Evolutionary conservation across 2,329 filamentous ascomycete genomes (phyloP).

Genomic region (Phaeophleospora eucalypticola): DNA sequence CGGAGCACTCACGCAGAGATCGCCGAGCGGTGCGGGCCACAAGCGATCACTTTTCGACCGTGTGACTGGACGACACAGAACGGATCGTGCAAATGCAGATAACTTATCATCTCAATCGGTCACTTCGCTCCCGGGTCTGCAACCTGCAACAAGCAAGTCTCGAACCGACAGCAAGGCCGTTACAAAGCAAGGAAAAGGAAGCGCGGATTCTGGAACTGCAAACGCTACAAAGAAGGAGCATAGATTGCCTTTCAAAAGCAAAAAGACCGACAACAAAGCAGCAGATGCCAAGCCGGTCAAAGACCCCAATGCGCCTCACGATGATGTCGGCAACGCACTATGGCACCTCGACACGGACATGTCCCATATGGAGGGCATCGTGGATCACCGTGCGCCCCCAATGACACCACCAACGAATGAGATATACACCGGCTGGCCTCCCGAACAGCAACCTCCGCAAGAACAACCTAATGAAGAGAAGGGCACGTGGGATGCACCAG

Average conservation of each 20-base stretch:
- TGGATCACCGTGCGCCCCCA: slow-evolving; percentile 59
- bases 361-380: slow-evolving; percentile 84
- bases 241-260: slow-evolving; percentile 52
- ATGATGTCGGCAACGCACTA: slow-evolving; percentile 43
- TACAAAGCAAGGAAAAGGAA: slow-evolving; percentile 19
- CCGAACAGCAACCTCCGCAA: slow-evolving; percentile 27
- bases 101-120: slow-evolving; percentile 39
- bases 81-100: slow-evolving; percentile 36
- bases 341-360: slow-evolving; percentile 85
- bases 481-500: slow-evolving; percentile 83
- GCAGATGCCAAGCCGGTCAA: slow-evolving; percentile 42
- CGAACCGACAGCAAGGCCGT: slow-evolving; percentile 26
- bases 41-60: slow-evolving; percentile 53
- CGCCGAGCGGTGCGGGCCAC: slow-evolving; percentile 49
- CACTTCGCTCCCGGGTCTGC: slow-evolving; percentile 37
- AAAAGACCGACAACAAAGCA: slow-evolving; percentile 42
- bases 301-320: slow-evolving; percentile 37
- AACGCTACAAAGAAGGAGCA: slow-evolving; percentile 21
- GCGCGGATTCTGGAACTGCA: slow-evolving; percentile 16
- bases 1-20: slow-evolving; percentile 50
- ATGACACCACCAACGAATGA: slow-evolving; percentile 62
- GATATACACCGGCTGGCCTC: slow-evolving; percentile 48
- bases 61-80: slow-evolving; percentile 48
- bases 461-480: slow-evolving; percentile 29
- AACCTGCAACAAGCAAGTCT: slow-evolving; percentile 24